Evolutionary conservation across 345 rosid species (phyloP).

Genomic region (Dipteronia dyeriana): DNA sequence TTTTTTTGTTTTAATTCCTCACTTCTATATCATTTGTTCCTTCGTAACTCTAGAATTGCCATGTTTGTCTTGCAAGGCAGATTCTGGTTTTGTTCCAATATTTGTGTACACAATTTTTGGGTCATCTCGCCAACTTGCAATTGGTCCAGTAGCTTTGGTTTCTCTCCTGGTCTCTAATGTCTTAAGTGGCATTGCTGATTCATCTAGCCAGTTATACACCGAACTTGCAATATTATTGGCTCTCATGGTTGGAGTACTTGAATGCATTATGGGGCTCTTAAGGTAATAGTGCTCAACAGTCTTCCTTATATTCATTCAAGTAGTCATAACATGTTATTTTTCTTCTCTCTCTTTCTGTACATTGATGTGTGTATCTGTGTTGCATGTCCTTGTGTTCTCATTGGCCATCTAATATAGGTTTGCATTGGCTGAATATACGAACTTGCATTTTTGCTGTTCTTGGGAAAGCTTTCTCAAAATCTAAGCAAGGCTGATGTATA

Average conservation of each 20-base stretch:
- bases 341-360: neutral
- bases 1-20: conserved; percentile 2
- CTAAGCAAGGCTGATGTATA: neutral
- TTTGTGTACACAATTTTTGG: conserved; percentile 89
- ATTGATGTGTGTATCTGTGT: neutral
- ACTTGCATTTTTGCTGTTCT: neutral
- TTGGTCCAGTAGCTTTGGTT: conserved; percentile 99
- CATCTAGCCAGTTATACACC: conserved; percentile 71
- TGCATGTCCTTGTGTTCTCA: neutral
- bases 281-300: conserved; percentile 48
- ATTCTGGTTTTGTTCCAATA: conserved; percentile 88
- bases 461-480: conserved; percentile 9
- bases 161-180: conserved; percentile 97
- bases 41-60: conserved; percentile 10
- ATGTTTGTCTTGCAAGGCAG: conserved; percentile 49
- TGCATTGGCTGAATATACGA: neutral
- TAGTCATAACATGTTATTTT: conserved; percentile 1
- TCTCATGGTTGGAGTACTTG: conserved; percentile 88
- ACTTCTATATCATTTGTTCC: neutral
- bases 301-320: conserved; percentile 5
- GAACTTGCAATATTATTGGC: conserved; percentile 94
- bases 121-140: conserved; percentile 96
- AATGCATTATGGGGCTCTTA: conserved; percentile 91
- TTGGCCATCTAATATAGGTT: neutral
- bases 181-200: conserved; percentile 61